Evolutionary conservation across 2,329 filamentous ascomycete genomes (phyloP).

Genomic region (Pyricularia grisea): DNA sequence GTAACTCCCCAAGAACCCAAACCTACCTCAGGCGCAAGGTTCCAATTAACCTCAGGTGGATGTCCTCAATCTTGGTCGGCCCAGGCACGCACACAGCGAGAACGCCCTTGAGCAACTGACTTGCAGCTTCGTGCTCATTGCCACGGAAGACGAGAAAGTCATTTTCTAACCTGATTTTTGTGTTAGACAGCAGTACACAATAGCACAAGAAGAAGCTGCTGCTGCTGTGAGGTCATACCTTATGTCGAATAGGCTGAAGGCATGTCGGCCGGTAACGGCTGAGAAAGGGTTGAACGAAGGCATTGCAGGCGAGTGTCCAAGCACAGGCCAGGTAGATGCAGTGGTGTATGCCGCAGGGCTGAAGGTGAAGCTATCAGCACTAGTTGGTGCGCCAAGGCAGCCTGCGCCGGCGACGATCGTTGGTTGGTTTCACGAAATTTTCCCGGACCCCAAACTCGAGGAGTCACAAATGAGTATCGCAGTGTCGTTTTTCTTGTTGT

Average conservation of each 20-base stretch:
- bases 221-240: slow-evolving; percentile 30
- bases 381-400: neutral
- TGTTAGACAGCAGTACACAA: slow-evolving; percentile 5
- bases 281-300: slow-evolving; percentile 48
- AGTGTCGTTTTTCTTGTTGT: neutral
- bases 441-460: neutral
- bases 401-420: neutral
- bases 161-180: slow-evolving; percentile 54
- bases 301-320: slow-evolving; percentile 26
- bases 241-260: slow-evolving; percentile 47
- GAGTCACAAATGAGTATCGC: neutral
- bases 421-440: neutral
- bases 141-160: slow-evolving; percentile 75
- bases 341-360: neutral
- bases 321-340: neutral
- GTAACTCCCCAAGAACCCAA: neutral
- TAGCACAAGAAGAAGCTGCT: neutral
- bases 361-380: neutral
- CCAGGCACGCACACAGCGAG: slow-evolving; percentile 65
- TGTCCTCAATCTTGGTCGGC: slow-evolving; percentile 60
- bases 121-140: slow-evolving; percentile 63
- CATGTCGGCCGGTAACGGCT: slow-evolving; percentile 39
- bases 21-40: slow-evolving; percentile 60
- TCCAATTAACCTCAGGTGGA: slow-evolving; percentile 63
- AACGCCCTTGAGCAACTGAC: slow-evolving; percentile 63